Base-by-base conservation (phyloP, 805 yeast species). In the Saturnispora halmiae region DNA sequence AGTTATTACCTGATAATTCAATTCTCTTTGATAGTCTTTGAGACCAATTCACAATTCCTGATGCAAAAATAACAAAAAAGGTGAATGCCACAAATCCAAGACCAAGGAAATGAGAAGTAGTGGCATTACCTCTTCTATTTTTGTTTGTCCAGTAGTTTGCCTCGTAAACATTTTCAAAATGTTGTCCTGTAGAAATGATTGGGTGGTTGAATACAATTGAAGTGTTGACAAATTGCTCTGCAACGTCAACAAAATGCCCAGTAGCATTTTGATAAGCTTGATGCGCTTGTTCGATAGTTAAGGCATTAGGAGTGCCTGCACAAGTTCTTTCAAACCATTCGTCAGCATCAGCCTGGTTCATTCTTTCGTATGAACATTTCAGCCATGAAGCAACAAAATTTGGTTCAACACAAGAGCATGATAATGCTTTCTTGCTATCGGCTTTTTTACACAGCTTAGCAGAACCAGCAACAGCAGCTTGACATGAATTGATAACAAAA, bases 21-120 rank as follows among this genome's bases (percentile, higher is more conserved):
- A 64, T 34, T 1, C 54, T 44, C 3, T 78, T 78, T 21, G 64
- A 60, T 19, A 71, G 44, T 33, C 59, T 52, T 27, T 55, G 50
- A 4, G 57, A 25, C 70, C 75, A 68, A 45, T 72, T 68, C 32
- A 57, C 50, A 13, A 72, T 16, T 2, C 66, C 65, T 3, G 72
- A 64, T 19, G 67, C 22, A 1, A 74, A 31, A 41, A 72, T 49
- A 31, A 76, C 56, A 1, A 62, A 38, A 4, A 61, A 69, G 77
- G 79, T 73, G 47, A 68, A 73, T 0, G 71, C 69, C 18, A 76
- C 42, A 28, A 67, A 46, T 2, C 66, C 75, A 11, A 66, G 58
- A 31, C 73, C 80, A 51, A 69, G 57, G 44, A 58, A 63, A 22
- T 72, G 63, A 3, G 78, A 70, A 18, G 59, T 58, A 40, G 64